A percentile compares a stretch with the other conserved stretches of the same genome.
These are phyloP conservation scores for Plectosphaerella cucumerina DNA, from an alignment of 2,329 filamentous ascomycete species.

Conservation along the genomic window DNA sequence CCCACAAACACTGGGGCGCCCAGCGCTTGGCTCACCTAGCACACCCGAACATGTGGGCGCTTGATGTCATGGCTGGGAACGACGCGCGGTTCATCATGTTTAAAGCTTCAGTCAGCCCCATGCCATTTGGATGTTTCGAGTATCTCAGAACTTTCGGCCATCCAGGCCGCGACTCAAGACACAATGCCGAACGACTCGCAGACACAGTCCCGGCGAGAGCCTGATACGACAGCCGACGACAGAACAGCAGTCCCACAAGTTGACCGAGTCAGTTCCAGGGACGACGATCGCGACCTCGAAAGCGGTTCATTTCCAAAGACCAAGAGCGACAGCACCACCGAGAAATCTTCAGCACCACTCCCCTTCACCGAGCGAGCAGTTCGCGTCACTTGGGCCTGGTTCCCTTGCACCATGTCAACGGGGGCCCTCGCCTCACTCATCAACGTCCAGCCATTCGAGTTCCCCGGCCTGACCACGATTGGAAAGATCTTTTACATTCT, in stretches of 20 bases:
- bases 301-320: not conserved
- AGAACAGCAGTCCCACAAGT: not conserved
- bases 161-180: too few relatives aligned
- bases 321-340: not conserved
- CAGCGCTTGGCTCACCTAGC: not conserved
- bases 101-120: not conserved
- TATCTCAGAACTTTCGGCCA: too few relatives aligned
- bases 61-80: constrained; percentile 1
- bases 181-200: not conserved
- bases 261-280: too few relatives aligned
- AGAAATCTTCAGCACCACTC: not conserved
- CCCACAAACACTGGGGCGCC: not conserved
- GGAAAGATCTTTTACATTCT: constrained; percentile 41
- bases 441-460: constrained; percentile 33
- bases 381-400: constrained; percentile 22
- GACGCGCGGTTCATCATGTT: not conserved
- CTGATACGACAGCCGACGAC: too few relatives aligned
- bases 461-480: constrained; percentile 37
- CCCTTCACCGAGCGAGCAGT: not conserved
- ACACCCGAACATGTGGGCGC: not conserved
- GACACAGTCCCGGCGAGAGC: not conserved
- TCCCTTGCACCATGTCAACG: constrained; percentile 23
- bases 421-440: constrained; percentile 21
- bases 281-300: too few relatives aligned
- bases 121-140: not conserved